Evolutionary conservation across 1,139 yeast species (phyloP), one percentile per base, ranked within the genome.

Genomic region (Taphrina deformans): DNA sequence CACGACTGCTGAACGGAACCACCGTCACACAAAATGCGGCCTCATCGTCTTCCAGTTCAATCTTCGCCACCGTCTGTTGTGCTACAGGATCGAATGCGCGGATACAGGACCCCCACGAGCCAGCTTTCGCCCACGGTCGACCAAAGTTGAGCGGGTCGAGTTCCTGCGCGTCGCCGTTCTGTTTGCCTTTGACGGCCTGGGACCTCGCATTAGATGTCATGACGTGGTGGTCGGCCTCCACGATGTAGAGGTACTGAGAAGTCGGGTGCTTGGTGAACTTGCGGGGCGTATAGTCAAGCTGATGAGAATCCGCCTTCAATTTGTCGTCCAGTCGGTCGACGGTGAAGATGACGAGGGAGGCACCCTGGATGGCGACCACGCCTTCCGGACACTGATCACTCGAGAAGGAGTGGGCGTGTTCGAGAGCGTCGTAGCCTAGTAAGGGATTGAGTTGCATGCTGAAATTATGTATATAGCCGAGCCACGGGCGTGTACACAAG

Each of bases 351-450:
- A 81, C 58, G 70, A 89, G 77, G 29, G 78, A 79, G 56, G 78
- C 79, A 3, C 80, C 83, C 45, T 79, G 77, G 12, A 88, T 79
- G 0, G 89, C 91, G 27, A 89, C 86, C 12, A 87, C 78, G 3
- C 79, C 92, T 75, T 70, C 82, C 71, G 75, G 84, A 65, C 82
- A 84, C 67, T 87, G 95, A 67, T 83, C 88, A 51, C 89, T 85
- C 21, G 79, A 77, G 71, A 89, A 85, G 0, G 85, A 78, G 1
- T 84, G 77, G 0, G 86, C 82, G 65, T 70, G 70, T 14, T 75
- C 75, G 44, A 79, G 72, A 6, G 75, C 61, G 65, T 76, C 70
- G 70, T 74, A 69, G 62, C 69, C 74, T 21, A 53, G 46, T 66
- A 72, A 71, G 61, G 76, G 79, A 65, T 70, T 73, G 72, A 72